Base-by-base conservation (phyloP, 2,329 filamentous ascomycete species). In the Neofusicoccum parvum region DNA sequence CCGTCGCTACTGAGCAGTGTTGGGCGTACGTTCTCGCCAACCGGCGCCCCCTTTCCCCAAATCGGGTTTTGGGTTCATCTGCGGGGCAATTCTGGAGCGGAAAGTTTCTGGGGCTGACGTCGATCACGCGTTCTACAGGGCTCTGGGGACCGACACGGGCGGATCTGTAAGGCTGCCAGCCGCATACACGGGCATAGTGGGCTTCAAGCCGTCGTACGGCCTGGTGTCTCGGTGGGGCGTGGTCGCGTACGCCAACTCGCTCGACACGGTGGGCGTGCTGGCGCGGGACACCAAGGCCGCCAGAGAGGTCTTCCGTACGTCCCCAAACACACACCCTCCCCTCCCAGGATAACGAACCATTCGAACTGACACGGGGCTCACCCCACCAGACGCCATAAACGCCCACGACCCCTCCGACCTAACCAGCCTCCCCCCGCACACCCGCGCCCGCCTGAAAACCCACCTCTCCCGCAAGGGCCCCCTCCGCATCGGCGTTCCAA, bases 141-240 rank as follows among this genome's bases (percentile, higher is more conserved):
- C 93, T 7, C 80, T 99, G 34, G 95, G 95, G 17, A 98, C 95
- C 20, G 95, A 99, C 75, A 99, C 94, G 0, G 94, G 94, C 69
- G 94, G 94, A 14, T 96, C 92, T 1, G 90, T 97, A 56, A 85
- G 94, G 66, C 83, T 97, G 56, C 94, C 94, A 0, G 94, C 94
- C 14, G 92, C 94, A 1, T 97, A 96, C 75, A 93, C 90, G 9
- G 91, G 91, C 3, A 85, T 89, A 0, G 85, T 94, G 15, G 94
- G 94, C 0, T 96, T 94, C 79, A 97, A 97, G 78, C 94, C 94
- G 1, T 95, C 91, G 34, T 97, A 97, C 74, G 94, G 94, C 15
- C 85, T 94, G 79, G 78, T 97, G 36, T 96, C 92, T 50, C 85
- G 94, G 66, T 92, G 89, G 82, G 94, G 94, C 1, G 91, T 97